A percentile compares a stretch with the other conserved stretches of the same genome.
Conservation (phyloP, 768 basidiomycete genomes). For the Tulasnella sp. region DNA sequence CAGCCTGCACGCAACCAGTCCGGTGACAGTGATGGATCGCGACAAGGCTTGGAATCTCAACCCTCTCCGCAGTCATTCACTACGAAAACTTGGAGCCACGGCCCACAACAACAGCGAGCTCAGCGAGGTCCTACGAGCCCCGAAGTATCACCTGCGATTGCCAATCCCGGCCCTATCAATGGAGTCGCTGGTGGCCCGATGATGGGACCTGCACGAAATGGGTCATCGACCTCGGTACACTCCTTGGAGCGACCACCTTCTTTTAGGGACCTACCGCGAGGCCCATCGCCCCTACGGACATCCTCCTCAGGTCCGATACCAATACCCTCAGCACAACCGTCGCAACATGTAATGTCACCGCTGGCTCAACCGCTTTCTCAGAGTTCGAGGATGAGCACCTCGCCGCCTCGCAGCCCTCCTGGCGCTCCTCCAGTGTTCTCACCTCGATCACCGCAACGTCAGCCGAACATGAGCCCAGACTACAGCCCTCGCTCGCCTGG, state of each 20-base stretch:
- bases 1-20: background rate
- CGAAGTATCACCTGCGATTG: background rate
- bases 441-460: too few relatives aligned
- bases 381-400: too few relatives aligned
- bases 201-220: background rate
- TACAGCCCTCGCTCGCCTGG: too few relatives aligned
- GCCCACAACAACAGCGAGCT: too few relatives aligned
- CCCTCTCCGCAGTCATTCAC: slow-evolving; percentile 6
- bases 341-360: background rate
- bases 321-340: background rate
- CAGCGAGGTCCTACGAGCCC: background rate
- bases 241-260: slow-evolving; percentile 3
- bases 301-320: background rate
- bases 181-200: background rate
- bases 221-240: background rate
- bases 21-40: background rate
- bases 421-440: too few relatives aligned
- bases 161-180: background rate
- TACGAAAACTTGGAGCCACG: background rate
- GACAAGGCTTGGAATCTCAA: background rate
- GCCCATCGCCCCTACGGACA: background rate
- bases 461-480: too few relatives aligned
- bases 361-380: background rate
- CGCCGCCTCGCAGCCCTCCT: too few relatives aligned
- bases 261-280: background rate